Evolutionary conservation across 1,284 basidiomycete genomes (phyloP).

Genomic region (Irpex sp.): DNA sequence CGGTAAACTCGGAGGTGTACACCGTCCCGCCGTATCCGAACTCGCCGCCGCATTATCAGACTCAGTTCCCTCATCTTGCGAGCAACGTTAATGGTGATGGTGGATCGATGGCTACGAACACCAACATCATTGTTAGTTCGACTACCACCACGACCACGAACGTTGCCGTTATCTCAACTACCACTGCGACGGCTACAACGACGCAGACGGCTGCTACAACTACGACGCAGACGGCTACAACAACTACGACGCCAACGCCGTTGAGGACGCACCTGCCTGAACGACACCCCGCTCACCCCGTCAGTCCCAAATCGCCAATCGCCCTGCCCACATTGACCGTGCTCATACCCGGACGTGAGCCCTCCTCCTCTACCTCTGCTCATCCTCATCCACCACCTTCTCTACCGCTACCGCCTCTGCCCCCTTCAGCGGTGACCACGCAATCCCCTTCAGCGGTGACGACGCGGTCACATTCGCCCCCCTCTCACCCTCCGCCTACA

Average conservation of each 20-base stretch:
- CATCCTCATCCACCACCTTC: neutral
- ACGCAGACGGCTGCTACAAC: neutral
- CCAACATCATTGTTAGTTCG: too few species aligned
- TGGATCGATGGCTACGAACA: neutral
- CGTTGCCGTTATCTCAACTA: too few species aligned
- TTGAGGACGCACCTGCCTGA: neutral
- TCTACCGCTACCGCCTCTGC: neutral
- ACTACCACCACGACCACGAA: too few species aligned
- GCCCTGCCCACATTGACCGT: neutral
- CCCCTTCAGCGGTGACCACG: neutral
- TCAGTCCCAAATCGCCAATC: neutral
- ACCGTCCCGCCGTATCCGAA: neutral
- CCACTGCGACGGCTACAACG: too few species aligned
- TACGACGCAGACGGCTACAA: neutral
- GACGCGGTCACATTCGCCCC: too few species aligned
- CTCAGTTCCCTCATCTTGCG: neutral
- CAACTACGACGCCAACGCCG: neutral
- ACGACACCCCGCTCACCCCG: neutral
- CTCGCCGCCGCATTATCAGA: neutral
- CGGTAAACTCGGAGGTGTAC: neutral
- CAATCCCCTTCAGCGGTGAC: neutral
- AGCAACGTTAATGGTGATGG: too few species aligned
- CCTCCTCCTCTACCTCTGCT: neutral
- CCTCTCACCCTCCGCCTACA: too few species aligned
- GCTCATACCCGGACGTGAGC: neutral